Base-by-base conservation (phyloP, 352 stramenopile genomes). In the Phytophthora tentaculata region DNA sequence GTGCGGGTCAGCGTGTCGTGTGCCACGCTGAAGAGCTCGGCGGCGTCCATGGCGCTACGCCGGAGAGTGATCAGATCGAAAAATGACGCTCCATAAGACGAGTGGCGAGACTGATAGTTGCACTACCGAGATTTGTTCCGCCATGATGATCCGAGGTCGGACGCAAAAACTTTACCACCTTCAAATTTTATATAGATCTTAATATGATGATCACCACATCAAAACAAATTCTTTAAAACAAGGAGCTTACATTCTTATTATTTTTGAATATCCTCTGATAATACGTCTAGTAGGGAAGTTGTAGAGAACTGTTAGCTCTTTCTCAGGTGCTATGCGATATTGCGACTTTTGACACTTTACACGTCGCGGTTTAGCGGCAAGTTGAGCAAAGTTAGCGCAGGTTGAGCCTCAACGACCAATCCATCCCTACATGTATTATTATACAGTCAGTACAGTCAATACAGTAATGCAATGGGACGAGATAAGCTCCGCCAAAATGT, bases 1-100 rank as follows among this genome's bases (percentile, higher is more conserved):
- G 71, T 79, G 45, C 61, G 64, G 17, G 58, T 73, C 17, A 82
- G 49, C 12, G 58, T 71, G n/a, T 73, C 68, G 26, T 75, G 67
- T 35, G 74, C 71, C 43, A 69, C 64, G 17, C 47, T 61, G 14
- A 71, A 71, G 24, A 76, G 37, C 50, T 71, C 32, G n/a, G 48
- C 41, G 23, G 52, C 19, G 57, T 79, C 67, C 71, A 79, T 79
- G 7, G 6, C 56, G 41, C 47, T 60, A 35, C 35, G 48, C 62
- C 35, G 19, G 24, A 19, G 13, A 32, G 58, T 28, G 47, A 56
- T 37, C 41, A 55, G 56, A 61, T 52, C 29, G 29, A 47, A 39
- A n/a, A 67, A 45, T 62, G 49, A 56, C 37, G 48, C 44, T 58
- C 14, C 19, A 45, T 45, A 9, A 57, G 19, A 28, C 24, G 32